Evolutionary conservation across 495 filamentous ascomycete species (phyloP).

Genomic region (Xylaria acuta): DNA sequence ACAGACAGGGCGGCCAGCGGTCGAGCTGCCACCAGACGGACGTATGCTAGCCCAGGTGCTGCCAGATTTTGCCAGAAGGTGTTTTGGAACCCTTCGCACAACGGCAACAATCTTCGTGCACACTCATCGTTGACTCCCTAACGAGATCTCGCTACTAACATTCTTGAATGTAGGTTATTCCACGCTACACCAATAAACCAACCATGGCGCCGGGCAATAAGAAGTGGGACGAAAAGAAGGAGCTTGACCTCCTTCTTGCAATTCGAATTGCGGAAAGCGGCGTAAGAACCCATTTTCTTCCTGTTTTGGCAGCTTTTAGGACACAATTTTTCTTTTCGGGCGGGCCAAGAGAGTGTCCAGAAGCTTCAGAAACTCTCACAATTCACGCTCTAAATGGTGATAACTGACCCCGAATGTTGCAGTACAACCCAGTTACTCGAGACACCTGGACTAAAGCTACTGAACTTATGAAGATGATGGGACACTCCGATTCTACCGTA

Average conservation of each 20-base stretch:
- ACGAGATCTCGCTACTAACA: neutral
- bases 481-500: neutral
- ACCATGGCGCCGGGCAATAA: neutral
- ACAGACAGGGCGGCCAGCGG: neutral
- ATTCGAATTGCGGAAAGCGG: constrained; percentile 11
- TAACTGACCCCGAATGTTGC: neutral
- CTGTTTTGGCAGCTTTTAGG: neutral
- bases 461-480: constrained; percentile 3
- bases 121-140: neutral
- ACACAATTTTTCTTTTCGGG: neutral
- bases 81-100: neutral
- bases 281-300: neutral
- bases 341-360: neutral
- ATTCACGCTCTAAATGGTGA: neutral
- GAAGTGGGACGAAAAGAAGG: constrained; percentile 12
- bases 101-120: neutral
- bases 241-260: constrained; percentile 6
- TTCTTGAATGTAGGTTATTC: neutral
- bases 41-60: neutral
- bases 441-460: neutral
- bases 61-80: neutral
- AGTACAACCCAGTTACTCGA: neutral
- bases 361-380: neutral
- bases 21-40: neutral
- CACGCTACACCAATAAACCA: neutral